Evolutionary conservation across 805 yeast genomes (phyloP), one percentile per base, ranked within the genome.

Genomic region (Pichia pseudocactophila): DNA sequence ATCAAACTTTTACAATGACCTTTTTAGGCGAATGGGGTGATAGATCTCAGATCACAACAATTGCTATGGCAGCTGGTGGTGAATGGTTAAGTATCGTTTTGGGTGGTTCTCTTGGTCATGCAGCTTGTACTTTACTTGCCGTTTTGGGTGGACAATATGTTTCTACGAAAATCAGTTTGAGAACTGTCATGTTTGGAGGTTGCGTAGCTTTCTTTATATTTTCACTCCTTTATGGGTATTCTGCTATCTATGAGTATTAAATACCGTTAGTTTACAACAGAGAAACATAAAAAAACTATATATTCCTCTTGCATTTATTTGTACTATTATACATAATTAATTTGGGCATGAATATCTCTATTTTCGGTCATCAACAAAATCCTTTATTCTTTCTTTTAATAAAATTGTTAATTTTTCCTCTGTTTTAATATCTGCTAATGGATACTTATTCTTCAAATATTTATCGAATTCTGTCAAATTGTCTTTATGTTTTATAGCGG

Each of bases 21-120:
- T 92, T 92, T 61, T 67, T 92, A 39, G 98, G 97, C 47, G 99
- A 92, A 66, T 88, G 97, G 95, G 99, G 99, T 40, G 99, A 92
- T 63, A 79, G 98, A 56, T 88, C 97, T 11, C 99, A 92, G 66
- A 87, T 92, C 43, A 96, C 97, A 35, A 92, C 97, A 28, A 88
- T 92, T 55, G 97, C 97, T 33, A 83, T 92, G 94, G 97, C 97
- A 41, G 96, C 98, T 1, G 96, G 96, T 32, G 80, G 87, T 35
- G 83, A 88, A 61, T 92, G 87, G 65, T 80, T 92, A 89, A 71
- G 71, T 51, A 95, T 89, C 32, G 86, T 90, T 37, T 52, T 80
- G 37, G 98, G 99, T 47, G 95, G 95, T 17, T 76, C 87, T 31
- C 61, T 82, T 34, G 99, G 98, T 28, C 99, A 92, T 63, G 79